A percentile compares a stretch with the other conserved stretches of the same genome.
phyloP scores from a whole-genome alignment of 2,329 filamentous ascomycete species.

The Fusarium miscanthi region DNA sequence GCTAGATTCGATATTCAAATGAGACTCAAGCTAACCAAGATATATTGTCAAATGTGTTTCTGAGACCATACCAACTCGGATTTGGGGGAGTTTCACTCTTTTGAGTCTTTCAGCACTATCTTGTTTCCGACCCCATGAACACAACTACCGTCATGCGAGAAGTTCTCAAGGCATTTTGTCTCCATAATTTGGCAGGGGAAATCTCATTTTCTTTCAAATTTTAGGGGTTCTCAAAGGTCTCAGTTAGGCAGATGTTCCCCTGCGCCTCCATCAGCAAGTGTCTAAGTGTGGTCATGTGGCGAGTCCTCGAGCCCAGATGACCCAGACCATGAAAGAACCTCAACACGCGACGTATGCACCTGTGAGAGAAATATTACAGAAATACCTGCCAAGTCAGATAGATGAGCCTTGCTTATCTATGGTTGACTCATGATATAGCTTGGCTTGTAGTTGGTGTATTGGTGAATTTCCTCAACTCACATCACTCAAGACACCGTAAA shows the following conservation, averaged over 20 bases:
- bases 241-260: conserved; percentile 39
- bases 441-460: neutral
- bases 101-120: conserved; percentile 18
- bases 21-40: neutral
- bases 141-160: conserved; percentile 38
- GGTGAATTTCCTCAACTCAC: neutral
- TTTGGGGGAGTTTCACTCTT: conserved; percentile 23
- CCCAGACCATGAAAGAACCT: conserved; percentile 15
- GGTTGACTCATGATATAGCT: neutral
- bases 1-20: neutral
- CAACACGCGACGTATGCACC: conserved; percentile 35
- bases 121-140: conserved; percentile 34
- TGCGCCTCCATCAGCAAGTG: conserved; percentile 38
- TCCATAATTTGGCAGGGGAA: conserved; percentile 11
- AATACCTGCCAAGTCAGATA: neutral
- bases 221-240: conserved; percentile 4
- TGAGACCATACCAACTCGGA: neutral
- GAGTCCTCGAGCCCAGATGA: conserved; percentile 32
- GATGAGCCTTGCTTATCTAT: neutral
- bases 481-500: neutral
- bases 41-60: neutral
- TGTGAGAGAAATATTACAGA: conserved; percentile 7
- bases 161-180: conserved; percentile 11
- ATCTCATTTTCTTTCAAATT: conserved; percentile 1
- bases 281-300: conserved; percentile 39